Conservation (phyloP, 768 basidiomycete species). For the Lactarius pseudohatsudake region DNA sequence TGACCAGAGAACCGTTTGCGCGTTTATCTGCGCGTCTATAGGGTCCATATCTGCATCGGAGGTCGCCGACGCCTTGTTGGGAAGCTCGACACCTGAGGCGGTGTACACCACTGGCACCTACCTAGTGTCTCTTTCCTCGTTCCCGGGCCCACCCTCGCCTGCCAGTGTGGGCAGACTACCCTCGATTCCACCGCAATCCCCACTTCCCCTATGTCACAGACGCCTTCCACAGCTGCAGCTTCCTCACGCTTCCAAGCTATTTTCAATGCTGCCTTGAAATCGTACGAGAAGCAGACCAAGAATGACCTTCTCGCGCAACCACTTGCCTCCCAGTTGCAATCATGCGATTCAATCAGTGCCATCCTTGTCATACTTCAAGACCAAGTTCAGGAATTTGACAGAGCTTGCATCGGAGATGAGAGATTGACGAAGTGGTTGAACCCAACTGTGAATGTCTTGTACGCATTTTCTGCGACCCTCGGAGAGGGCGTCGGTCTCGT, state of each 20-base stretch:
- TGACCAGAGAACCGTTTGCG: neutral
- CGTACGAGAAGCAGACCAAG: neutral
- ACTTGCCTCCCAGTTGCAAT: neutral
- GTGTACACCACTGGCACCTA: neutral
- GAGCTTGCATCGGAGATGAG: neutral
- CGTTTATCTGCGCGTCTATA: neutral
- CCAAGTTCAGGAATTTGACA: neutral
- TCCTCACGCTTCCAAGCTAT: neutral
- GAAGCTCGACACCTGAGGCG: too few relatives aligned
- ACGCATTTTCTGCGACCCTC: neutral
- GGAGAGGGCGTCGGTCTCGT: neutral
- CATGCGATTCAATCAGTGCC: neutral
- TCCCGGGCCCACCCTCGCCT: neutral
- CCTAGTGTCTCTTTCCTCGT: neutral
- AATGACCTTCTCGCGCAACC: neutral
- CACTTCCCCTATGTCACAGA: neutral
- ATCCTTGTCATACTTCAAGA: neutral
- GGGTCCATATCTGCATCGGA: too few relatives aligned
- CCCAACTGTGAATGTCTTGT: neutral
- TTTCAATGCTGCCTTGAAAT: neutral
- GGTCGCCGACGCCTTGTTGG: neutral
- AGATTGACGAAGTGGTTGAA: neutral
- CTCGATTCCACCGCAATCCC: neutral
- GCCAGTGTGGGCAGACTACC: neutral
- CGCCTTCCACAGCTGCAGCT: neutral